Conservation (phyloP, 2,329 filamentous ascomycete species). For the Venturia aucupariae region DNA sequence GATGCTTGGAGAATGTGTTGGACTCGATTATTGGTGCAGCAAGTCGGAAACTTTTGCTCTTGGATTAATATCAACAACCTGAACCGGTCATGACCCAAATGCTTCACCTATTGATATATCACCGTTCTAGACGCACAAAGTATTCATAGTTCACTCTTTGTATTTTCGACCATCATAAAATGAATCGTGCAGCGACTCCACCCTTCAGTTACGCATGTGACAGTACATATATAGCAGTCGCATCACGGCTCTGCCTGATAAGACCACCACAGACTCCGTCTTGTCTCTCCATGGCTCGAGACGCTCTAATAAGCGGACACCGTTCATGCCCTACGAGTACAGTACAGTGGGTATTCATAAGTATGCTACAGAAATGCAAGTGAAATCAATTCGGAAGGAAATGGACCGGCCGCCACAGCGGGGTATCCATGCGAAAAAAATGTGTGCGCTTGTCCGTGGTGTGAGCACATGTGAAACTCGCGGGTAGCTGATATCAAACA, state of each 20-base stretch:
- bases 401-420: background rate
- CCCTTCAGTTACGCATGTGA: background rate
- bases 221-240: background rate
- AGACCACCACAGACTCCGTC: background rate
- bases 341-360: slow-evolving; percentile 5
- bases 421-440: background rate
- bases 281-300: background rate
- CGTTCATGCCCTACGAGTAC: background rate
- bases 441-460: background rate
- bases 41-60: too few species aligned
- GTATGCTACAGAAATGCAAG: slow-evolving; percentile 6
- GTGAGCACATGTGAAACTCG: background rate
- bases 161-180: background rate
- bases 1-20: background rate
- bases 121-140: too few species aligned
- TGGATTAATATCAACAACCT: too few species aligned
- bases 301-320: background rate
- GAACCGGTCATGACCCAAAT: too few species aligned
- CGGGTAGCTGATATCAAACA: background rate
- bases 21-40: too few species aligned
- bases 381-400: background rate
- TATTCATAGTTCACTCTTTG: background rate
- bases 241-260: slow-evolving; percentile 3
- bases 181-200: background rate
- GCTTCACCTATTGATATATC: too few species aligned